Conservation (phyloP, 2,329 filamentous ascomycete genomes). For the Penicillium sp. region DNA sequence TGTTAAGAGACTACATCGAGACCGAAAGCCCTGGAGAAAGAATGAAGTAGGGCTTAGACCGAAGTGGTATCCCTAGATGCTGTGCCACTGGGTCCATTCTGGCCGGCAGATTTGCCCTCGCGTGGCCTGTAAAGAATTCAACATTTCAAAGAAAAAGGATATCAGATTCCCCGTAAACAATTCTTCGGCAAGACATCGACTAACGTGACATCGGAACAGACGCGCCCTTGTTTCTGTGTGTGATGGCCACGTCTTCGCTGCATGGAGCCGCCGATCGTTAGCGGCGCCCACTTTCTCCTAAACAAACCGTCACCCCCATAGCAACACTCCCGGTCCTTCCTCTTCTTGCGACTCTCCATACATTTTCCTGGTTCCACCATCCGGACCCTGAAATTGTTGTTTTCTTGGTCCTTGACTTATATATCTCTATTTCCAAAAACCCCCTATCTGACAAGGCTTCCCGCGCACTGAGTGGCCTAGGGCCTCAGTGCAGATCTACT, state of each 20-base stretch:
- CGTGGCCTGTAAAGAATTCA: constrained; percentile 15
- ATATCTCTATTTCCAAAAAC: not conserved
- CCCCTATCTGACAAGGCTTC: not conserved
- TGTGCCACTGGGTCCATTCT: constrained; percentile 12
- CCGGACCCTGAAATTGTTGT: not conserved
- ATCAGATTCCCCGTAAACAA: not conserved
- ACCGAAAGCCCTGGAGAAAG: not conserved
- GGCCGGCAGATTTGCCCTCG: constrained; percentile 7
- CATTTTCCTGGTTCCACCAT: constrained; percentile 5
- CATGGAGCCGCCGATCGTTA: constrained; percentile 27
- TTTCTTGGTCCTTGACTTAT: not conserved
- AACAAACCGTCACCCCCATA: constrained; percentile 19
- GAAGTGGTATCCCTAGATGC: constrained; percentile 12
- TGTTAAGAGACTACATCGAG: not conserved
- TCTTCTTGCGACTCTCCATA: constrained; percentile 6
- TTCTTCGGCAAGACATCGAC: not conserved
- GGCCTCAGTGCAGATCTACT: constrained; percentile 33
- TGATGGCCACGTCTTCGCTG: constrained; percentile 26
- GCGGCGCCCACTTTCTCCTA: constrained; percentile 25
- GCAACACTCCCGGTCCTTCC: constrained; percentile 9
- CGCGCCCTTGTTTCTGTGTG: constrained; percentile 9
- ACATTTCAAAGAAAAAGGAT: constrained; percentile 6
- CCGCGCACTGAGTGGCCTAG: constrained; percentile 32
- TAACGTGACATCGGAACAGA: not conserved
- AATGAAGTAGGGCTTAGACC: constrained; percentile 1